Percentiles rank a stretch among this genome's conserved stretches.
These are phyloP conservation scores for Pleurotus giganteus DNA, from an alignment of 768 basidiomycete genomes.

Conservation along the genomic window DNA sequence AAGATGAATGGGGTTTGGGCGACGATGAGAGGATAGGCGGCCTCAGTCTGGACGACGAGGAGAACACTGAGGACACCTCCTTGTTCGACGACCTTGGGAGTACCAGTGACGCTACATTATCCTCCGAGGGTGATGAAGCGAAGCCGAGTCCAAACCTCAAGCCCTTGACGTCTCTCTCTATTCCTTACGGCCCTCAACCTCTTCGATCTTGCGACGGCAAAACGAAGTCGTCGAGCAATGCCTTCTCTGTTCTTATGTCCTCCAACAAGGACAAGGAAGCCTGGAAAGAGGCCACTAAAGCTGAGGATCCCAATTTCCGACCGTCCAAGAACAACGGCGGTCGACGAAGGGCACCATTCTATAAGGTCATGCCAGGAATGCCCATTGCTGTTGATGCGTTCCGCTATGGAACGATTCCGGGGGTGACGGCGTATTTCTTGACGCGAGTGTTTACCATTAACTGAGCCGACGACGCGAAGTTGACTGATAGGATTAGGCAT, in stretches of 20 bases:
- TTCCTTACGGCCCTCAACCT: constrained; percentile 15
- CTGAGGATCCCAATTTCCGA: constrained; percentile 46
- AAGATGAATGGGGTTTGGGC: constrained; percentile 65
- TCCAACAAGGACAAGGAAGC: constrained; percentile 75
- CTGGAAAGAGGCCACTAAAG: constrained; percentile 77
- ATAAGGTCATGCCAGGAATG: constrained; percentile 95
- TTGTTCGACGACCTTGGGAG: constrained; percentile 20
- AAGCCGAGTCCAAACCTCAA: constrained; percentile 12
- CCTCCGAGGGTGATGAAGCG: not conserved
- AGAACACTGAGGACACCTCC: constrained; percentile 24
- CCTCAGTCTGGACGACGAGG: constrained; percentile 19
- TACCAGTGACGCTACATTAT: constrained; percentile 11
- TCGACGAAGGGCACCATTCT: constrained; percentile 86
- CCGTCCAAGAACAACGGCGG: constrained; percentile 45
- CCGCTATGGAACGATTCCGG: constrained; percentile 88
- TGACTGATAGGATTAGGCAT: constrained; percentile 52
- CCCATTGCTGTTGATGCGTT: constrained; percentile 98
- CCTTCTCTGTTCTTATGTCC: constrained; percentile 89
- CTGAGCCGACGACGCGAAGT: not conserved
- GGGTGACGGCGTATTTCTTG: constrained; percentile 86
- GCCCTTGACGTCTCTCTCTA: constrained; percentile 22
- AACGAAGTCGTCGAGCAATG: constrained; percentile 26
- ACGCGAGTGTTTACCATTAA: constrained; percentile 52
- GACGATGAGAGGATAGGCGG: constrained; percentile 37
- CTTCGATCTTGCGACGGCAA: constrained; percentile 19